Percentiles rank a stretch among this genome's conserved stretches.
Evolutionary conservation across 2,329 filamentous ascomycete species (phyloP).

Genomic region (Colletotrichum costaricense): DNA sequence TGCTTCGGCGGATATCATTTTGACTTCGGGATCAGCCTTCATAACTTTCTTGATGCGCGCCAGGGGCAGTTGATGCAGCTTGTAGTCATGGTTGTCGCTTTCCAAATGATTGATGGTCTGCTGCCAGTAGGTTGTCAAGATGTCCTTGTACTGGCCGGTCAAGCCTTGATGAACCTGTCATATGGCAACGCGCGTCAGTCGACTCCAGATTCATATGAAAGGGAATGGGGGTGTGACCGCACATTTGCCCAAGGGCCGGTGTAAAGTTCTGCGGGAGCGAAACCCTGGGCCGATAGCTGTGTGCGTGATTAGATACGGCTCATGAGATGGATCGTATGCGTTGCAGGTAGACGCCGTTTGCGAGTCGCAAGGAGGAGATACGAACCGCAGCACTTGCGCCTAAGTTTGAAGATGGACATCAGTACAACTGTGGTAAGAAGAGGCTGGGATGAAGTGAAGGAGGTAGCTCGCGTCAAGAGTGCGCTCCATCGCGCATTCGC

Average conservation of each 20-base stretch:
- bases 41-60: slow-evolving; percentile 99
- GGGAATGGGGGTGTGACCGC: slow-evolving; percentile 45
- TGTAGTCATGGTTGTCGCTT: slow-evolving; percentile 96
- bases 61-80: slow-evolving; percentile 94
- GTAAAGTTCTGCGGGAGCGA: slow-evolving; percentile 93
- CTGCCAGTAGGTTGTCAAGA: slow-evolving; percentile 99
- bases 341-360: background rate
- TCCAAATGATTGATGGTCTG: slow-evolving; percentile 97
- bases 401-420: slow-evolving; percentile 46
- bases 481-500: background rate
- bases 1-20: slow-evolving; percentile 99
- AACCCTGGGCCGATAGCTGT: slow-evolving; percentile 87
- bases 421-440: slow-evolving; percentile 35
- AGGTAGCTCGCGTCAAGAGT: background rate
- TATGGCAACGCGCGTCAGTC: slow-evolving; percentile 2
- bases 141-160: slow-evolving; percentile 92
- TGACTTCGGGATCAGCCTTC: slow-evolving; percentile 99
- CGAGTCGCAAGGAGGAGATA: slow-evolving; percentile 37
- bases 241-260: slow-evolving; percentile 97
- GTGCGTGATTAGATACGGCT: background rate
- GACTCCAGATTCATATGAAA: background rate
- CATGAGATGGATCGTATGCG: background rate
- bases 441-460: slow-evolving; percentile 23
- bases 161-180: slow-evolving; percentile 95
- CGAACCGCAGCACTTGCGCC: slow-evolving; percentile 77